A percentile compares a stretch with the other conserved stretches of the same genome.
phyloP scores from a whole-genome alignment of 2,329 filamentous ascomycete species.

The Aspergillus ruber region DNA sequence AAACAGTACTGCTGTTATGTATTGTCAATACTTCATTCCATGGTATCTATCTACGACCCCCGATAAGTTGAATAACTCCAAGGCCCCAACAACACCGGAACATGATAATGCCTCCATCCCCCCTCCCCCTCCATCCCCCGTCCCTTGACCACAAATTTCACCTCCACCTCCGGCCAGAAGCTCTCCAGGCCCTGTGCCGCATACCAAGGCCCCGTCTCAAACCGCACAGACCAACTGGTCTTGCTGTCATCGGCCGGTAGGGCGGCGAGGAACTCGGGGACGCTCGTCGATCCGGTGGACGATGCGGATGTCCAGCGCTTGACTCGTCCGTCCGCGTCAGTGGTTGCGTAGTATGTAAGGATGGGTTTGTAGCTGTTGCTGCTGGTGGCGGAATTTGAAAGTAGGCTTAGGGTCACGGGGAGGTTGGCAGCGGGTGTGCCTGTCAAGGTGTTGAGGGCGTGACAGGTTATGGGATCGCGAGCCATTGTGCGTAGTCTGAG shows the following conservation, averaged over 20 bases:
- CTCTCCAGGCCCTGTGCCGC: constrained; percentile 41
- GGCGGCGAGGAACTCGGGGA: constrained; percentile 24
- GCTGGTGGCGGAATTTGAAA: constrained; percentile 47
- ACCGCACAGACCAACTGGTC: constrained; percentile 42
- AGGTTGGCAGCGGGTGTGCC: constrained; percentile 41
- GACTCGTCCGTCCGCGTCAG: constrained; percentile 42
- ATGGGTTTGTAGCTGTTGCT: constrained; percentile 16
- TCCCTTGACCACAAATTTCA: constrained; percentile 45
- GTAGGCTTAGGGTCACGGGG: constrained; percentile 45
- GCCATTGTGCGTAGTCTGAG: constrained; percentile 21
- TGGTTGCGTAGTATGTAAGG: constrained; percentile 32
- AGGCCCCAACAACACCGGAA: constrained; percentile 45
- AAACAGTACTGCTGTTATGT: no score
- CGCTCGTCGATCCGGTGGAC: constrained; percentile 14
- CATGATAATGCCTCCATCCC: constrained; percentile 46
- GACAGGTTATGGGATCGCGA: constrained; percentile 45
- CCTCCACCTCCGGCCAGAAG: constrained; percentile 47
- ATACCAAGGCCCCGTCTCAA: constrained; percentile 43
- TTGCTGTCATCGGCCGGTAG: constrained; percentile 32
- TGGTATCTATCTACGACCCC: constrained; percentile 34
- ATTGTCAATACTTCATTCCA: not conserved
- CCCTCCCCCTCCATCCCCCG: constrained; percentile 33
- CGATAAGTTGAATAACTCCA: constrained; percentile 49
- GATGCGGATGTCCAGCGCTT: constrained; percentile 33
- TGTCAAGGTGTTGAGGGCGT: constrained; percentile 45